Conservation (phyloP, 768 basidiomycete species). For the Calocybe cyanea region DNA sequence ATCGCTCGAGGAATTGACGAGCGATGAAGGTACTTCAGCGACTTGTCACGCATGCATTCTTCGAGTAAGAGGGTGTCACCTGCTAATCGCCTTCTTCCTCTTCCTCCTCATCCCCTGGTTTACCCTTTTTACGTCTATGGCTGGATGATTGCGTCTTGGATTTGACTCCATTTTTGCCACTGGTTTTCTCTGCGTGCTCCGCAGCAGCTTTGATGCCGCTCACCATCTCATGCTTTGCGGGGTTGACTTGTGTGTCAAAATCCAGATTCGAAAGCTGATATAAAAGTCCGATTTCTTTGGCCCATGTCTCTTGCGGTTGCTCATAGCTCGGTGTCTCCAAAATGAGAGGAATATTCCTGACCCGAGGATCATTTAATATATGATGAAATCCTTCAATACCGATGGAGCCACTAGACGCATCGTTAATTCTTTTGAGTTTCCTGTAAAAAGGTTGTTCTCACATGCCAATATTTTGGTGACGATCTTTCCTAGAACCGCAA, state of each 20-base stretch:
- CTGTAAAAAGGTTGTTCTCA: constrained; percentile 28
- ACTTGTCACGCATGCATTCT: too few species aligned
- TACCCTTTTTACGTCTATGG: not conserved
- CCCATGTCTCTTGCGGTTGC: constrained; percentile 52
- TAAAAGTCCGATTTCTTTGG: constrained; percentile 39
- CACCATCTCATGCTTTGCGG: not conserved
- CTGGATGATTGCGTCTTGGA: not conserved
- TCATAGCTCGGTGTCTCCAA: constrained; percentile 80
- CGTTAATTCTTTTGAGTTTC: not conserved
- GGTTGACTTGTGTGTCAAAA: not conserved
- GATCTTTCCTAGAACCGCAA: constrained; percentile 63
- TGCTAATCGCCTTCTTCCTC: not conserved
- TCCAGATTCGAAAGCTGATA: constrained; percentile 2
- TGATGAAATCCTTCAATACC: constrained; percentile 59
- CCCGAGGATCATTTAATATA: constrained; percentile 65
- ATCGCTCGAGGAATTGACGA: too few species aligned
- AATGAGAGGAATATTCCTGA: constrained; percentile 70
- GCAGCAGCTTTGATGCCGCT: not conserved
- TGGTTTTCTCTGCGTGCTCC: not conserved
- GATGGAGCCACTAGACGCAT: constrained; percentile 56
- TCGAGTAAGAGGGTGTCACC: too few species aligned
- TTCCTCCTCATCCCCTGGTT: not conserved
- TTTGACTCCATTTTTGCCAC: not conserved
- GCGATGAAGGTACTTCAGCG: too few species aligned
- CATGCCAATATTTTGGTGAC: constrained; percentile 86